Conservation (phyloP, 2,329 filamentous ascomycete species). For the Colletotrichum tanaceti region DNA sequence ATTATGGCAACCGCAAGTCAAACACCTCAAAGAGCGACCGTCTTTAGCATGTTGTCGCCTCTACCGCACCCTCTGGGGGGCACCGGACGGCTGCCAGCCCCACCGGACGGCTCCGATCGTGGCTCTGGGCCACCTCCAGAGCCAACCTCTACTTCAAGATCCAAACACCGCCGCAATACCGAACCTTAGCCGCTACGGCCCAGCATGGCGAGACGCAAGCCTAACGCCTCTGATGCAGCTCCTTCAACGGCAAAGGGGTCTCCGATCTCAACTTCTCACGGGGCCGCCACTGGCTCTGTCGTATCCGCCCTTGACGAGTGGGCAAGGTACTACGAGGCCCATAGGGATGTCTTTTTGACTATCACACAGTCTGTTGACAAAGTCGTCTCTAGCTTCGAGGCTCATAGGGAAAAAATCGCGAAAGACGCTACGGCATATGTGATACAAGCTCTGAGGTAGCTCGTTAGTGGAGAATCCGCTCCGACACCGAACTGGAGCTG, state of each 20-base stretch:
- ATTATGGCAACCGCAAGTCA: too few species aligned
- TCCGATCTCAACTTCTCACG: too few species aligned
- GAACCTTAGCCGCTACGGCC: background rate
- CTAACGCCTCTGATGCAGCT: background rate
- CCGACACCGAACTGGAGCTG: background rate
- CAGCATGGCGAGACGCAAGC: background rate
- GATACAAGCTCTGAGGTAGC: background rate
- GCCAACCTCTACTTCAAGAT: background rate
- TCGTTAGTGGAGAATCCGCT: background rate
- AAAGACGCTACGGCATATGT: background rate
- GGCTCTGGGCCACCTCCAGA: too few species aligned
- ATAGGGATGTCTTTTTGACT: background rate
- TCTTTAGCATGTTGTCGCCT: too few species aligned
- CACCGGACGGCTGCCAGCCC: too few species aligned
- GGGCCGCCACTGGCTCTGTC: background rate
- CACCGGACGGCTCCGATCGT: too few species aligned
- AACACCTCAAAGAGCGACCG: too few species aligned
- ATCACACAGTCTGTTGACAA: slow-evolving; percentile 4
- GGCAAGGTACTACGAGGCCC: background rate
- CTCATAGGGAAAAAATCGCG: too few species aligned
- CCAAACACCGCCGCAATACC: background rate
- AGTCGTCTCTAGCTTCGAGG: background rate
- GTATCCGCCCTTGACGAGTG: background rate
- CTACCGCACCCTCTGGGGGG: too few species aligned
- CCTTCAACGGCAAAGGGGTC: background rate